Conservation (phyloP, 306 rosid genomes). For the Neltuma alba region DNA sequence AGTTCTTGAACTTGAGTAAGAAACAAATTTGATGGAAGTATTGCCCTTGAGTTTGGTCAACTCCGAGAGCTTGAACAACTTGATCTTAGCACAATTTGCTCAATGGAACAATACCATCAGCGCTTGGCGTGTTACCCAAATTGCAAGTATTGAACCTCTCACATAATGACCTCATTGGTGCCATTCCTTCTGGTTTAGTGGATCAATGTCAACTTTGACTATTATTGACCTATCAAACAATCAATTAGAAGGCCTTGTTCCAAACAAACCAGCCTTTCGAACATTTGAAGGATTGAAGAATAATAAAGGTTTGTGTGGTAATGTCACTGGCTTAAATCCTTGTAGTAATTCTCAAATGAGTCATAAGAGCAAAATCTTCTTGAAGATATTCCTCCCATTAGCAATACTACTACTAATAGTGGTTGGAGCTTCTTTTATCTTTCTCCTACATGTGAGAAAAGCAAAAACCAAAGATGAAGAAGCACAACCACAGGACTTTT, state of each 20-base stretch:
- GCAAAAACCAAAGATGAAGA: background rate
- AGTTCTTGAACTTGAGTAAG: background rate
- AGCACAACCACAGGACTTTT: background rate
- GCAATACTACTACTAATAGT: background rate
- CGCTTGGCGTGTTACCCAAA: slow-evolving; percentile 15
- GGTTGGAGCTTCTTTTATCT: background rate
- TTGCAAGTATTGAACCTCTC: slow-evolving; percentile 44
- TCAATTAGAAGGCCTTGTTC: slow-evolving; percentile 25
- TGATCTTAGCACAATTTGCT: slow-evolving; percentile 6
- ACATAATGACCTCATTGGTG: slow-evolving; percentile 38
- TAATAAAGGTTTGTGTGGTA: slow-evolving; percentile 7
- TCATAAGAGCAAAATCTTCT: background rate
- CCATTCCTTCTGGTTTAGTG: slow-evolving; percentile 20
- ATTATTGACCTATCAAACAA: background rate
- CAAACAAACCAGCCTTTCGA: slow-evolving; percentile 13
- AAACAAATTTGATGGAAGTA: slow-evolving; percentile 7
- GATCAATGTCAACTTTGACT: background rate
- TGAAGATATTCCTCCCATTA: background rate
- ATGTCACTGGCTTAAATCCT: background rate
- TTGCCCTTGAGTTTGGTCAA: background rate
- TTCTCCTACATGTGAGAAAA: background rate
- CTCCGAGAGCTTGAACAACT: background rate
- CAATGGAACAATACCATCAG: slow-evolving; percentile 22
- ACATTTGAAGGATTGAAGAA: slow-evolving; percentile 9
- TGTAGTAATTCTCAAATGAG: background rate